Percentiles rank a stretch among this genome's conserved stretches.
These are phyloP conservation scores for Verticillium alfalfae DNA, from an alignment of 2,329 filamentous ascomycete species.

Conservation along the genomic window DNA sequence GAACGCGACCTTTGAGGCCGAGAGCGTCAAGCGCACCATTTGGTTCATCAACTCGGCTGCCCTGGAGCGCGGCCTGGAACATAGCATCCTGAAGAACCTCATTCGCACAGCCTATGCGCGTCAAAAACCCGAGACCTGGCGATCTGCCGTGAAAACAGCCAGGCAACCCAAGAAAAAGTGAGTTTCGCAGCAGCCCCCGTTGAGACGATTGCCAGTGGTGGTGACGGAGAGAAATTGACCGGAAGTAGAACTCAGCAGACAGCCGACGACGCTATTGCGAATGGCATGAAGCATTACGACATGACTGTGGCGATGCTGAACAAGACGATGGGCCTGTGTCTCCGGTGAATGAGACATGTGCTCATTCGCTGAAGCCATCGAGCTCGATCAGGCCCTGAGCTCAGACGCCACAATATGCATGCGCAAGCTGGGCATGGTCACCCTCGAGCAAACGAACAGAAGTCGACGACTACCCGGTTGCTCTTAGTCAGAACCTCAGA, in stretches of 20 bases:
- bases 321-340: conserved; percentile 62
- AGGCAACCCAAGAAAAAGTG: conserved; percentile 10
- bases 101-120: conserved; percentile 41
- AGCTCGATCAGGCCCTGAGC: neutral
- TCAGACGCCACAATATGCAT: no score
- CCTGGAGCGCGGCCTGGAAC: conserved; percentile 60
- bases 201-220: no score
- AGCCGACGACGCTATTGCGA: conserved; percentile 12
- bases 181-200: neutral
- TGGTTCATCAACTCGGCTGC: conserved; percentile 66
- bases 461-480: neutral
- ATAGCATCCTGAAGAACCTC: conserved; percentile 66
- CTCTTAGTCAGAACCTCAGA: neutral
- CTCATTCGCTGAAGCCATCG: neutral
- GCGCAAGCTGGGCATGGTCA: neutral
- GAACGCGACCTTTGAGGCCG: conserved; percentile 37
- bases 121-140: conserved; percentile 20
- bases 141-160: neutral
- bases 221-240: neutral
- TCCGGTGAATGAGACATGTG: conserved; percentile 34
- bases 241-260: neutral
- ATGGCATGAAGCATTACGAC: conserved; percentile 57
- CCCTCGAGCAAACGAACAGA: neutral
- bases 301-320: conserved; percentile 70
- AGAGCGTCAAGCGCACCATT: conserved; percentile 57